phyloP scores from a whole-genome alignment of 805 yeast genomes.

The Metschnikowia chrysomelidarum region DNA sequence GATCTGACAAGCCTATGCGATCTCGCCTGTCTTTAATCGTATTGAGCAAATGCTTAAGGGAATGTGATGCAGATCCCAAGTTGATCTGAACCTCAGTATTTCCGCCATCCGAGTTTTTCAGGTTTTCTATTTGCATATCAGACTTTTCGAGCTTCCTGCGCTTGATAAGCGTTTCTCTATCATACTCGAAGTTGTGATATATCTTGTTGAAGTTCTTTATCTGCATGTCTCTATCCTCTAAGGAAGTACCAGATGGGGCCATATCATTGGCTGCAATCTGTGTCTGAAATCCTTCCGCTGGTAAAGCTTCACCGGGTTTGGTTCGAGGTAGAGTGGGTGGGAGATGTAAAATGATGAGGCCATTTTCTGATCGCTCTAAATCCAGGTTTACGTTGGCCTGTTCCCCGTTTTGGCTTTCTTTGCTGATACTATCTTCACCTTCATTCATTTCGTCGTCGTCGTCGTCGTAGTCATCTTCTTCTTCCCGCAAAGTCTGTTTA shows the following conservation, averaged over 20 bases:
- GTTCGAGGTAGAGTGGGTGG: conserved; percentile 29
- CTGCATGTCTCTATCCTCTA: conserved; percentile 42
- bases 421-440: conserved; percentile 19
- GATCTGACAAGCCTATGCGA: conserved; percentile 69
- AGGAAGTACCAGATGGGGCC: conserved; percentile 13
- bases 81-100: conserved; percentile 40
- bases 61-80: conserved; percentile 38
- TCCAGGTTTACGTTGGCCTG: conserved; percentile 4
- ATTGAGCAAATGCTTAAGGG: conserved; percentile 72
- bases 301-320: conserved; percentile 8
- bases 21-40: conserved; percentile 79
- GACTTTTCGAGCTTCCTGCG: conserved; percentile 76
- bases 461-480: conserved; percentile 22
- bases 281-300: conserved; percentile 12
- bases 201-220: conserved; percentile 68
- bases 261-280: conserved; percentile 12
- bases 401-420: conserved; percentile 24
- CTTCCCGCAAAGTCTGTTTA: conserved; percentile 12
- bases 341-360: conserved; percentile 32
- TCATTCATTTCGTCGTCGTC: conserved; percentile 21
- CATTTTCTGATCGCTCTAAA: conserved; percentile 25
- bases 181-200: conserved; percentile 75
- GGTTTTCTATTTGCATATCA: conserved; percentile 61
- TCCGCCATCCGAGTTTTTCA: conserved; percentile 13
- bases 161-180: conserved; percentile 69